phyloP scores from a whole-genome alignment of 2,329 filamentous ascomycete species.

The Phyllosticta citribraziliensis region DNA sequence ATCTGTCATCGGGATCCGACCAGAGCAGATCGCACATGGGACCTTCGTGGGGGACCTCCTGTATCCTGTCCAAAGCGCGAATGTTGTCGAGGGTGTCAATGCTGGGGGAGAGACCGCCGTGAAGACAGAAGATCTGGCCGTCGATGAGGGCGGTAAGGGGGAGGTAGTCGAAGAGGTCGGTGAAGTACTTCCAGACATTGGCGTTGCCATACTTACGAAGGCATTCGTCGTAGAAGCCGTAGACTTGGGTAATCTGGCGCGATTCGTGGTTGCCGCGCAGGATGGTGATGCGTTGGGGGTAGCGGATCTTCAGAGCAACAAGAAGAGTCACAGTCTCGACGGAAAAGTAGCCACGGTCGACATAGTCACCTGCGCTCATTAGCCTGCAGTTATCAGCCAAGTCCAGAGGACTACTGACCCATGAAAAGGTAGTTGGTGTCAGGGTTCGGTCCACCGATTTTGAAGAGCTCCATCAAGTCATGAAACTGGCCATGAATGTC shows the following conservation, averaged over 20 bases:
- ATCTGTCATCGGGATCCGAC: constrained; percentile 90
- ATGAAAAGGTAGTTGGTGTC: constrained; percentile 99
- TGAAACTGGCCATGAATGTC: constrained; percentile 99
- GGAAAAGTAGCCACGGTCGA: constrained; percentile 97
- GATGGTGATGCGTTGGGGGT: constrained; percentile 95
- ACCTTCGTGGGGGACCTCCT: constrained; percentile 68
- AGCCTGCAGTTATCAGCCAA: constrained; percentile 5
- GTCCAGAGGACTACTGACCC: constrained; percentile 47
- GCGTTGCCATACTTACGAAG: constrained; percentile 69
- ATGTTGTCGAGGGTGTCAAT: constrained; percentile 69
- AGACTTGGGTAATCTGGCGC: constrained; percentile 67
- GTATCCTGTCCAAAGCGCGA: constrained; percentile 37
- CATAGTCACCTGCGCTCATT: constrained; percentile 70
- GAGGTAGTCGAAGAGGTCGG: constrained; percentile 69
- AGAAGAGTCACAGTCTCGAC: constrained; percentile 96
- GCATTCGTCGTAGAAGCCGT: constrained; percentile 71
- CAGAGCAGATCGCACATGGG: constrained; percentile 70
- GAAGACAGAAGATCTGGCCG: constrained; percentile 63
- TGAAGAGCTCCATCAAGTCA: constrained; percentile 98
- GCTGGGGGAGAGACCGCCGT: constrained; percentile 62
- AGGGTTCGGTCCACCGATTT: constrained; percentile 94
- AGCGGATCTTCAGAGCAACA: constrained; percentile 94
- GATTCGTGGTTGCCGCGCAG: constrained; percentile 85
- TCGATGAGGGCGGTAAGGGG: constrained; percentile 65
- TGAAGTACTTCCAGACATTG: constrained; percentile 70